phyloP scores from a whole-genome alignment of 306 rosid species.

The Casuarina cunninghamiana region DNA sequence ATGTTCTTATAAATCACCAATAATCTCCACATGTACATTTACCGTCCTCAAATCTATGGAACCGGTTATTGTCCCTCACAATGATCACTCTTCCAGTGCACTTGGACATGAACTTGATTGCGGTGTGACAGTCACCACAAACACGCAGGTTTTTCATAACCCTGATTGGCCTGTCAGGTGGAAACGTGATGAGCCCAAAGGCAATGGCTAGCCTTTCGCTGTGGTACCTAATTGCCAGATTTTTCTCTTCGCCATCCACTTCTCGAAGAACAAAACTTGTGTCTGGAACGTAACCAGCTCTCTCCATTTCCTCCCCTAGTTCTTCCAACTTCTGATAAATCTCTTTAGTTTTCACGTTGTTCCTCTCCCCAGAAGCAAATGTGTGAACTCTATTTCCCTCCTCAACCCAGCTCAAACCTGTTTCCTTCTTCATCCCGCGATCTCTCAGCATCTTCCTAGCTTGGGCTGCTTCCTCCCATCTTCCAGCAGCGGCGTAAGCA shows the following conservation, averaged over 20 bases:
- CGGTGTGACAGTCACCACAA: constrained; percentile 89
- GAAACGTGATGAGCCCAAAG: constrained; percentile 70
- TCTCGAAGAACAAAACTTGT: constrained; percentile 75
- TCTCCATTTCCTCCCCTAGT: constrained; percentile 69
- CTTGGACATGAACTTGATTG: constrained; percentile 82
- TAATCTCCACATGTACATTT: constrained; percentile 84
- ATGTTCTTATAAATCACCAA: constrained; percentile 52
- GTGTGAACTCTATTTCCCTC: constrained; percentile 80
- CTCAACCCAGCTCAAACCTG: constrained; percentile 90
- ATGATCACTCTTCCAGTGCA: constrained; percentile 69
- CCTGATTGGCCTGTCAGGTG: constrained; percentile 65
- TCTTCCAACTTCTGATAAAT: constrained; percentile 80
- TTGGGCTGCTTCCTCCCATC: constrained; percentile 84
- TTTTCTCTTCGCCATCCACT: constrained; percentile 75
- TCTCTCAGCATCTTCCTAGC: constrained; percentile 73
- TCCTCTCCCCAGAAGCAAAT: constrained; percentile 71
- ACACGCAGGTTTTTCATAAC: constrained; percentile 92
- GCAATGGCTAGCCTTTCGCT: constrained; percentile 90
- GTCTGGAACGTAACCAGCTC: constrained; percentile 85
- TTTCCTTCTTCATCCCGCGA: constrained; percentile 73
- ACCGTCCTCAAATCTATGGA: constrained; percentile 87
- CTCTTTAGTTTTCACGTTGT: constrained; percentile 51
- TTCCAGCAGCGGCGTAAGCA: constrained; percentile 85
- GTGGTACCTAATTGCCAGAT: constrained; percentile 60
- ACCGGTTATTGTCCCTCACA: constrained; percentile 78